Evolutionary conservation across 139 green algal genomes (phyloP).

Genomic region (Picochlorum sp.): DNA sequence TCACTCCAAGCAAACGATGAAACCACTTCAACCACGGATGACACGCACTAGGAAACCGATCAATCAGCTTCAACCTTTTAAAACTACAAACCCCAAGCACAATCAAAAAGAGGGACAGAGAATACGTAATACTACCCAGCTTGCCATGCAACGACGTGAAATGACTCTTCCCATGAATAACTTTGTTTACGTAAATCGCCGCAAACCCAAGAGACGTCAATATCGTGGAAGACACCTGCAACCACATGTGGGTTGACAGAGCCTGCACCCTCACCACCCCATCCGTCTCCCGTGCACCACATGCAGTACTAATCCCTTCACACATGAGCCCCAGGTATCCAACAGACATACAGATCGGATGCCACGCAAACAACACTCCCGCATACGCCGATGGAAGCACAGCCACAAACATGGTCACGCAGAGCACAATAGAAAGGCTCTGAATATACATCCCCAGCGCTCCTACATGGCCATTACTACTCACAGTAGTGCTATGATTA

Average conservation of each 20-base stretch:
- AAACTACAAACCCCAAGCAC: constrained; percentile 45
- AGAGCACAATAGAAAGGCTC: background rate
- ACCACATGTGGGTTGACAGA: constrained; percentile 26
- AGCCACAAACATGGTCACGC: constrained; percentile 1
- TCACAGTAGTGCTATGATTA: too few relatives aligned
- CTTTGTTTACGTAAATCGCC: constrained; percentile 55
- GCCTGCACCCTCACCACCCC: constrained; percentile 4
- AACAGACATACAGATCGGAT: constrained; percentile 20
- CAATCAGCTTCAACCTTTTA: constrained; percentile 37
- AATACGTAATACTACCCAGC: constrained; percentile 32
- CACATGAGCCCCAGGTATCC: constrained; percentile 35
- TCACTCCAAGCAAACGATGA: constrained; percentile 33
- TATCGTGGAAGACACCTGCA: constrained; percentile 22
- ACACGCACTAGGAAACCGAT: constrained; percentile 34
- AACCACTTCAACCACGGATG: constrained; percentile 41
- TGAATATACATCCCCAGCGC: background rate
- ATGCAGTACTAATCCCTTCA: constrained; percentile 23
- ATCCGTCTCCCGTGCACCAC: constrained; percentile 1
- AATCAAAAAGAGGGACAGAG: constrained; percentile 29
- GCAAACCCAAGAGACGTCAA: constrained; percentile 40
- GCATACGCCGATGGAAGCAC: constrained; percentile 17
- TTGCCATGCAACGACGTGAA: constrained; percentile 32
- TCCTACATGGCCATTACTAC: too few relatives aligned
- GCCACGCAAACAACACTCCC: constrained; percentile 22
- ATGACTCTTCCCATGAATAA: constrained; percentile 24